These are phyloP conservation scores for Paraconiothyrium brasiliense DNA, from an alignment of 2,329 filamentous ascomycete genomes.

Conservation along the genomic window DNA sequence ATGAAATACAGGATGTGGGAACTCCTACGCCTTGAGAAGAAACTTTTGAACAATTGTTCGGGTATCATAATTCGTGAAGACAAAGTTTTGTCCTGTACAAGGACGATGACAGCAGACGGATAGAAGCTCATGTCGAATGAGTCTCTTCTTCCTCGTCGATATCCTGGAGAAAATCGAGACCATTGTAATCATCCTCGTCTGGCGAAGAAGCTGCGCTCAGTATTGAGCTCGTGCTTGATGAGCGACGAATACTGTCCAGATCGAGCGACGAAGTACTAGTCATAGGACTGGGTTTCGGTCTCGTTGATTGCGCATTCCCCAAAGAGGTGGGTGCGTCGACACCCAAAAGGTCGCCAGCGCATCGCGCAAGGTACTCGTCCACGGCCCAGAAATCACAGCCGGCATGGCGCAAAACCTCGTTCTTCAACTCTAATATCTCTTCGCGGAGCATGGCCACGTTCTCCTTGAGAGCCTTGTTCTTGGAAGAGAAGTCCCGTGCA, in stretches of 20 bases:
- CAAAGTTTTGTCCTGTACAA: neutral
- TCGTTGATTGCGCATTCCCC: neutral
- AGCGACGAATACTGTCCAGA: conserved; percentile 12
- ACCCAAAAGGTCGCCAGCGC: conserved; percentile 46
- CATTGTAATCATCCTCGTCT: conserved; percentile 34
- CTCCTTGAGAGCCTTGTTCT: conserved; percentile 48
- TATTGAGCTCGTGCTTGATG: conserved; percentile 28
- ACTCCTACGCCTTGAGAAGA: neutral
- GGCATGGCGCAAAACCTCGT: conserved; percentile 47
- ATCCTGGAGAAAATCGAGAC: conserved; percentile 45
- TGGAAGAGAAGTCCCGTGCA: conserved; percentile 50
- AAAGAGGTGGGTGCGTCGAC: conserved; percentile 28
- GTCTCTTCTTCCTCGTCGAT: conserved; percentile 37
- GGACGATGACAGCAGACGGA: neutral
- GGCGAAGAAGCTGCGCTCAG: conserved; percentile 22
- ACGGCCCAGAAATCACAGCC: conserved; percentile 50
- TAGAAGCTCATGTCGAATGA: neutral
- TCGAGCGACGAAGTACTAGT: conserved; percentile 11
- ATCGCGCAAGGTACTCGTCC: conserved; percentile 49
- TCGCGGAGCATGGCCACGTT: conserved; percentile 46
- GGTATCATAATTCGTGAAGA: conserved; percentile 12
- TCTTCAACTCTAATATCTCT: conserved; percentile 49
- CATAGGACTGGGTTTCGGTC: conserved; percentile 19
- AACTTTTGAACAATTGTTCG: conserved; percentile 16
- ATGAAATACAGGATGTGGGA: neutral